Conservation (phyloP, 805 yeast species). For the Candida quercuum region DNA sequence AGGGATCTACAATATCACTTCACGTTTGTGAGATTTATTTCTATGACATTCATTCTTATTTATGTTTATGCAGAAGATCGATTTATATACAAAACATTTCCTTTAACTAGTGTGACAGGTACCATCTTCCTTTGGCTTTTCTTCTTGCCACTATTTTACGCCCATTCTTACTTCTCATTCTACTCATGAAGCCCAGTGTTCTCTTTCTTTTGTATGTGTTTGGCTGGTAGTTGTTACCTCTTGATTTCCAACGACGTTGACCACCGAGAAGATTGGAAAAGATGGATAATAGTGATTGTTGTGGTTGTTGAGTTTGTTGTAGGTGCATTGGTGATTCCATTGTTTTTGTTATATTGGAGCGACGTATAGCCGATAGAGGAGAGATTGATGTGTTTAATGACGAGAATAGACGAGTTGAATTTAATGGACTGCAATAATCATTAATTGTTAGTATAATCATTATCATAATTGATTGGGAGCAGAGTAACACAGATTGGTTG, state of each 20-base stretch:
- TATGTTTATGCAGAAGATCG: too few species aligned
- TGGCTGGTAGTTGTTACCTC: constrained; percentile 96
- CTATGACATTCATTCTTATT: too few species aligned
- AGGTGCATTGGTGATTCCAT: constrained; percentile 19
- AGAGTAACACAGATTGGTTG: too few species aligned
- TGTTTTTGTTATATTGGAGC: constrained; percentile 13
- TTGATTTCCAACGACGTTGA: constrained; percentile 72
- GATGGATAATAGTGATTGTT: constrained; percentile 15
- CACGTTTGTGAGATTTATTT: too few species aligned
- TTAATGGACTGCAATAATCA: constrained; percentile 1
- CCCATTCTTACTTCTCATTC: constrained; percentile 71
- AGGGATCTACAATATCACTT: too few species aligned
- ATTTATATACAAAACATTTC: constrained; percentile 1
- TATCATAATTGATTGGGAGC: background rate
- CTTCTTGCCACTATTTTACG: constrained; percentile 74
- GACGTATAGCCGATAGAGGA: constrained; percentile 14
- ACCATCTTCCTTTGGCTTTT: constrained; percentile 91
- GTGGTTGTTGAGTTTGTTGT: constrained; percentile 11
- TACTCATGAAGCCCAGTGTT: constrained; percentile 81
- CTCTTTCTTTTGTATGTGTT: constrained; percentile 86
- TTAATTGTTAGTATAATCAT: constrained; percentile 6
- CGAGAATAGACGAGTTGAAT: constrained; percentile 11
- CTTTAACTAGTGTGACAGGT: constrained; percentile 60
- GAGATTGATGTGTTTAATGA: constrained; percentile 14
- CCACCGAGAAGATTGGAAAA: constrained; percentile 31